Evolutionary conservation across 192 early-diverging fungal genomes (phyloP).

Genomic region (Cladochytrium replicatum): DNA sequence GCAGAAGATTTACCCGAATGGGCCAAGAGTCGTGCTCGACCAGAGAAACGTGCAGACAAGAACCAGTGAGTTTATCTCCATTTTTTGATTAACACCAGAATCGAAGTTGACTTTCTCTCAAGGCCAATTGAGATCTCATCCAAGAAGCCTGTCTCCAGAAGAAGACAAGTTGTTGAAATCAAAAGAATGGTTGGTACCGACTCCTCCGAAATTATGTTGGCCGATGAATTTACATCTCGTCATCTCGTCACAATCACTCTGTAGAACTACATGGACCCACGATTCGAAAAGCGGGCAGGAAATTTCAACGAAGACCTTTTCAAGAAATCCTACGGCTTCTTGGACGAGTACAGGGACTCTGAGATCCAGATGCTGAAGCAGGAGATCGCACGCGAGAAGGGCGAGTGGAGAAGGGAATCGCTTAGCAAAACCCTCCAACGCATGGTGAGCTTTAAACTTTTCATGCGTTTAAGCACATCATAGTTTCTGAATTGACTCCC

Average conservation of each 20-base stretch:
- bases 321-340: constrained; percentile 82
- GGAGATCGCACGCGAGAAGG: constrained; percentile 55
- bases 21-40: too few species aligned
- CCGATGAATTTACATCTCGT: background rate
- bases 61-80: constrained; percentile 10
- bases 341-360: constrained; percentile 63
- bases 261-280: constrained; percentile 78
- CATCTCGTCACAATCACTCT: background rate
- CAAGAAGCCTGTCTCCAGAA: constrained; percentile 64
- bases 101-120: constrained; percentile 3
- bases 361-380: constrained; percentile 65
- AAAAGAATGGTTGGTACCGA: constrained; percentile 32
- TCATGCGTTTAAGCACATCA: background rate
- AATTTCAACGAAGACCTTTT: constrained; percentile 87
- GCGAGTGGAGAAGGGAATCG: constrained; percentile 44
- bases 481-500: background rate
- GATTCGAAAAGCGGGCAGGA: constrained; percentile 85
- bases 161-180: constrained; percentile 57
- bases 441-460: constrained; percentile 43
- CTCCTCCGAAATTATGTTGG: background rate
- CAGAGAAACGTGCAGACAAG: constrained; percentile 21
- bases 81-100: background rate
- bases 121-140: constrained; percentile 71
- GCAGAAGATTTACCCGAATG: too few species aligned
- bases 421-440: constrained; percentile 50